Base-by-base conservation (phyloP, 2,329 filamentous ascomycete species). In the Pseudonectria foliicola region DNA sequence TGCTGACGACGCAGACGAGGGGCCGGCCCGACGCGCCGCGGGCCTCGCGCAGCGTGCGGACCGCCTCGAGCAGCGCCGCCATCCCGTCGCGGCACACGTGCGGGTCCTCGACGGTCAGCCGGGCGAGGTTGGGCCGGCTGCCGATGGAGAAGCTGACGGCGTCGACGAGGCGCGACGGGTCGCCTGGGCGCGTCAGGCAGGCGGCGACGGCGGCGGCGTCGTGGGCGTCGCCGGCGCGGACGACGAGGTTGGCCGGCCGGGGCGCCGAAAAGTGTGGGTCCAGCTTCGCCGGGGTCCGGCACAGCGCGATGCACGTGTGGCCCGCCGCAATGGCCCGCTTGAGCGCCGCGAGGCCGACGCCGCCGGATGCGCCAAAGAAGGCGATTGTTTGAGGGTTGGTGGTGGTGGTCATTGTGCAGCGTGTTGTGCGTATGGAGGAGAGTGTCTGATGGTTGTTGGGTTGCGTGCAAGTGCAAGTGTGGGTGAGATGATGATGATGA, bases 291-390 rank as follows among this genome's bases (percentile, higher is more conserved):
- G 64, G 60, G 11, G 49, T 62, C 41, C 66, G 63, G 45, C 53
- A 62, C 26, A 68, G 56, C 40, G 56, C 63, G 37, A 60, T 51
- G 53, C 63, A 66, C 23, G 48, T 52, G 49, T 62, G 52, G 29
- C 60, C 60, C n/a, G 53, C 53, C 26, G 51, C 49, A 18, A 70
- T 52, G 27, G 57, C 50, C 30, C 48, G 50, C 15, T 55, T 53
- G 39, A 69, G 62, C 14, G 58, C 52, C 12, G 56, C 45, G 41
- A 63, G 55, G 29, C 61, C 62, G 40, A 55, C 61, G 35, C 65
- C 66, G 29, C 55, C 59, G 4, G 64, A 67, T 40, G 64, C 60
- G 40, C 67, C 67, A 44, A 68, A 59, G 50, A 67, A 52, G 41
- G 49, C 46, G 33, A 53, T 50, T 23, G 45, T 46, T 44, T 43